phyloP scores from a whole-genome alignment of 352 stramenopile genomes.

The Thalassiosira mediterranea region DNA sequence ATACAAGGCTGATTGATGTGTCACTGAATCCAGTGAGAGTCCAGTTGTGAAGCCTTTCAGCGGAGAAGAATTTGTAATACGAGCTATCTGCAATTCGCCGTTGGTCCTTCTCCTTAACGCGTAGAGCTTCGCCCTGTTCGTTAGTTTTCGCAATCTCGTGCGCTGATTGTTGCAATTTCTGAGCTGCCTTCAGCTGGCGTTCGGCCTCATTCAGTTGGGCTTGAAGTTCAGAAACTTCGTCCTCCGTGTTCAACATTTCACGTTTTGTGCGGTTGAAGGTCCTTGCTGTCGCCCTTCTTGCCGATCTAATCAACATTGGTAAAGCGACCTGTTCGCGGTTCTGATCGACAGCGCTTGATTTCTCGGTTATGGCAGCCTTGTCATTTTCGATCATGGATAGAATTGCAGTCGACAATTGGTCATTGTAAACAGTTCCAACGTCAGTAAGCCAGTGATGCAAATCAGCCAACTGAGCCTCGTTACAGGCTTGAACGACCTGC shows the following conservation, averaged over 20 bases:
- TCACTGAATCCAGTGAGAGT: constrained; percentile 31
- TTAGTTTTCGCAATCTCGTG: constrained; percentile 36
- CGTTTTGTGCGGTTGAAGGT: constrained; percentile 40
- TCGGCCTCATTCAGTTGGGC: constrained; percentile 33
- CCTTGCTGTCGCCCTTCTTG: constrained; percentile 38
- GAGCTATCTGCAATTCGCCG: constrained; percentile 37
- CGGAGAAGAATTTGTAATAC: constrained; percentile 59
- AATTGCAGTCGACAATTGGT: constrained; percentile 38
- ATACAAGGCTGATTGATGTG: constrained; percentile 35
- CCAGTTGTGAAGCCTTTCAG: constrained; percentile 67
- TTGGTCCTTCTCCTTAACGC: constrained; percentile 18
- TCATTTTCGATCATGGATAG: constrained; percentile 30
- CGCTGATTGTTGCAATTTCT: constrained; percentile 12
- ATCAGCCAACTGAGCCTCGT: constrained; percentile 25
- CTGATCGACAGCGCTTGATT: constrained; percentile 29
- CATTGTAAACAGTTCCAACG: constrained; percentile 53
- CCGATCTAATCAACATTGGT: constrained; percentile 29
- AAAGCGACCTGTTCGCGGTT: constrained; percentile 37
- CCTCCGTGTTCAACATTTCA: constrained; percentile 30
- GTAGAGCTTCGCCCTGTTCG: constrained; percentile 25
- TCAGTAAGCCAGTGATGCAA: constrained; percentile 57
- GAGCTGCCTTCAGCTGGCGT: constrained; percentile 10
- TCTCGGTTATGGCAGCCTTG: constrained; percentile 17
- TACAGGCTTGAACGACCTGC: constrained; percentile 21
- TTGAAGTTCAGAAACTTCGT: constrained; percentile 44